phyloP scores from a whole-genome alignment of 257 asterid species.

The Penstemon eatonii region DNA sequence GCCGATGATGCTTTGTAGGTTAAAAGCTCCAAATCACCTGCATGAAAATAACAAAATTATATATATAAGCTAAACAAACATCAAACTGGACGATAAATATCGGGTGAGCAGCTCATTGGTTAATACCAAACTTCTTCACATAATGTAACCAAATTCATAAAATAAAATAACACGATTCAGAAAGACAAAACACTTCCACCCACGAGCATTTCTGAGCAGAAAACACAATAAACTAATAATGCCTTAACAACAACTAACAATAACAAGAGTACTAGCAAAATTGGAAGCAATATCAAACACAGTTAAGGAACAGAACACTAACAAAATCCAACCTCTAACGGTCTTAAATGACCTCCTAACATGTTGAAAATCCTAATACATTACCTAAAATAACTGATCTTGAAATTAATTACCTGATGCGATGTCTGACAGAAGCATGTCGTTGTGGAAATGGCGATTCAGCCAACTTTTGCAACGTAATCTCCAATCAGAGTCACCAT shows the following conservation, averaged over 20 bases:
- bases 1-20: slow-evolving; percentile 80
- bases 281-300: not conserved
- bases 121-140: not conserved
- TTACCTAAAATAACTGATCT: not conserved
- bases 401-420: slow-evolving; percentile 56
- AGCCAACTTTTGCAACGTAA: slow-evolving; percentile 89
- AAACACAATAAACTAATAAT: not conserved
- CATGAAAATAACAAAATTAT: not conserved
- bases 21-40: slow-evolving; percentile 69
- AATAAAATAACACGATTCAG: not conserved
- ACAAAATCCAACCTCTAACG: not conserved
- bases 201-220: not conserved
- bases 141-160: not conserved
- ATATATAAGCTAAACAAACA: not conserved
- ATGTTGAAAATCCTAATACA: not conserved
- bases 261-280: not conserved
- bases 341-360: not conserved
- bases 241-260: not conserved
- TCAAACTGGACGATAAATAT: not conserved
- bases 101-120: not conserved
- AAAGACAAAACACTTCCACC: not conserved
- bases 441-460: slow-evolving; percentile 62
- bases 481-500: slow-evolving; percentile 62
- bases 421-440: slow-evolving; percentile 48
- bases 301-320: not conserved